Evolutionary conservation across 1,284 basidiomycete species (phyloP), one percentile per base, ranked within the genome.

Genomic region (Boletus mariae): DNA sequence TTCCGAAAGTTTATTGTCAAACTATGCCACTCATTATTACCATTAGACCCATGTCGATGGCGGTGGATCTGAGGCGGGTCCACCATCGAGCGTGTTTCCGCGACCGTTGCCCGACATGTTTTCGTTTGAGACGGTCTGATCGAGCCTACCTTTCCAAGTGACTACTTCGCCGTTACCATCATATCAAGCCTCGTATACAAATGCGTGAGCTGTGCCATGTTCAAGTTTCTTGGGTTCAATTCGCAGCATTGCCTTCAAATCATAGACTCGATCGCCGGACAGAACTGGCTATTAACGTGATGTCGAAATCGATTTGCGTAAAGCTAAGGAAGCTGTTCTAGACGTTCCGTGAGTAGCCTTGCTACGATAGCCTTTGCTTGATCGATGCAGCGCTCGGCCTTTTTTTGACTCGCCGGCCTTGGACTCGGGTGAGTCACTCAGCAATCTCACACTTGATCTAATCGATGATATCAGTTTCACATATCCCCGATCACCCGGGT

Each of bases 41-140:
- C 20, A 20, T 20, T 20, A 20, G 20, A 20, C 67, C 82, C 83
- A 85, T 3, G 69, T 65, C 26, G 71, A 56, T 6, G 80, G 76
- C 1, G 78, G 61, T 20, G 77, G 73, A 51, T 81, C 77, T 12
- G 61, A 67, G 26, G 71, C 45, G 11, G 68, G 73, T 13, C 48
- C 64, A 48, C 79, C 81, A 10, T 75, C 74, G 28, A 82, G 71
- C n/a, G 75, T 75, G 40, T 76, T 69, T 28, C 79, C 78, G 48
- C 61, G 67, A 43, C 61, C 58, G 45, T 72, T 64, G 58, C 62
- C 70, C 20, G 78, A 74, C 79, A 80, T 81, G 47, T 25, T 60
- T 1, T 32, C 38, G 26, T 40, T 25, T 5, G 38, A 41, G 23
- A 10, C 17, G 17, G 20, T 20, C 25, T 20, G 46, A 49, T 23